Percentiles rank a stretch among this genome's conserved stretches.
Conservation (phyloP, 2,329 filamentous ascomycete genomes). For the Penicillium nordicum region DNA sequence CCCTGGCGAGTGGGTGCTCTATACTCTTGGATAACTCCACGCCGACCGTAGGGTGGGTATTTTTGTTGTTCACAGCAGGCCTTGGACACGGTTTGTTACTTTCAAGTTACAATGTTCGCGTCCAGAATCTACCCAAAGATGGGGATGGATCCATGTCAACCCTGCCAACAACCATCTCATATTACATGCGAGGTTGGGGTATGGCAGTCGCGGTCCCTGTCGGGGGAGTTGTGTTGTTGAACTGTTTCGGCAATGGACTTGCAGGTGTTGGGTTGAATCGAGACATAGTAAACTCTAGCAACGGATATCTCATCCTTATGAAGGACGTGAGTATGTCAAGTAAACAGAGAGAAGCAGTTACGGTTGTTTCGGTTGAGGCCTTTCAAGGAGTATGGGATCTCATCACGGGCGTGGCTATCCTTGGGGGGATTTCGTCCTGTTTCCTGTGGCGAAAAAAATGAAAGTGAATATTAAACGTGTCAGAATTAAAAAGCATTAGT, state of each 20-base stretch:
- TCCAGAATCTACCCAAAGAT: constrained; percentile 40
- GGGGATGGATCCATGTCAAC: constrained; percentile 37
- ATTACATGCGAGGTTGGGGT: constrained; percentile 36
- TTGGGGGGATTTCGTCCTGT: constrained; percentile 24
- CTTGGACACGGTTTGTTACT: constrained; percentile 45
- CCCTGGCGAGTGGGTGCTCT: constrained; percentile 37
- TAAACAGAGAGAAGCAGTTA: constrained; percentile 11
- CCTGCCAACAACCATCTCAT: constrained; percentile 15
- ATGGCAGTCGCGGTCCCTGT: constrained; percentile 46
- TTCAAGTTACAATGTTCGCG: constrained; percentile 40
- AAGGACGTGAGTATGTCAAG: constrained; percentile 16
- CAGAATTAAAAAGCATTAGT: not conserved
- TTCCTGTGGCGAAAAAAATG: constrained; percentile 17
- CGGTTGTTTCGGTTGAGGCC: constrained; percentile 18
- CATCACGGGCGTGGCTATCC: constrained; percentile 24
- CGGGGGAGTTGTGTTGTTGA: constrained; percentile 42
- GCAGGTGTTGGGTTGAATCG: constrained; percentile 6
- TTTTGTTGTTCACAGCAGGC: constrained; percentile 40
- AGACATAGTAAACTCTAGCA: constrained; percentile 14
- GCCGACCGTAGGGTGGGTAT: constrained; percentile 33
- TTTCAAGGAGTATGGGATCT: constrained; percentile 29
- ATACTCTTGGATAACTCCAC: constrained; percentile 37
- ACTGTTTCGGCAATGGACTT: constrained; percentile 35
- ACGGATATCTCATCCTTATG: constrained; percentile 16
- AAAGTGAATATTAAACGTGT: not conserved